Base-by-base conservation (phyloP, 2,329 filamentous ascomycete species). In the Phyllosticta capitalensis region DNA sequence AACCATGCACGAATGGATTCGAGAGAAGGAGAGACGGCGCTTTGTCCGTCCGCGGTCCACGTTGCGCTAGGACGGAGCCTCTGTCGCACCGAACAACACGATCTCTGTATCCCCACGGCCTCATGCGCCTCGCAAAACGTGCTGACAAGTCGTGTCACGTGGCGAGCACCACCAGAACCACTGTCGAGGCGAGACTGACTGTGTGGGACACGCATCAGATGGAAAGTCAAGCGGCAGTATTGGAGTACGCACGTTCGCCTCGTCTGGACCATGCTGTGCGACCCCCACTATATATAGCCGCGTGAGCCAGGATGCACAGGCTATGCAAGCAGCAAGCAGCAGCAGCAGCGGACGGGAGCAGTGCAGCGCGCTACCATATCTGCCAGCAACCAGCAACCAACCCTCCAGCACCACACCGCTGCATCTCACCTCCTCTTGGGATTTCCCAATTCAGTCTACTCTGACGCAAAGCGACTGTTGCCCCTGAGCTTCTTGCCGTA, bases 401-500 rank as follows among this genome's bases (percentile, higher is more conserved):
- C 38, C 38, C 38, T 45, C 38, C 38, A 45, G 3, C 38, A 45
- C 38, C 48, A 48, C 10, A 57, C 56, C 26, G 45, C 54, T 33
- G 50, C 59, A 54, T 45, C 54, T 49, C 54, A 51, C 33, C 30
- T 24, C n/a, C 14, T 55, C 48, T 38, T 56, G 38, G 55, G 33
- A 50, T 26, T 52, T 50, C 60, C 62, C 60, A 22, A 59, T 60
- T 56, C 57, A 62, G 53, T 56, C 61, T 64, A 71, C 64, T 63
- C 66, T 66, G 75, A 72, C 63, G 77, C 78, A 68, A 77, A 80
- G 54, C 75, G 72, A 66, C 75, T 78, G 54, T 67, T 72, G 59
- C 72, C 73, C 72, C 78, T 75, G 68, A 80, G 72, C 63, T 70
- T 67, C 70, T 77, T 76, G 65, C 78, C 78, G 66, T 73, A 77